Conservation (phyloP, 495 filamentous ascomycete genomes). For the Xylaria curta region DNA sequence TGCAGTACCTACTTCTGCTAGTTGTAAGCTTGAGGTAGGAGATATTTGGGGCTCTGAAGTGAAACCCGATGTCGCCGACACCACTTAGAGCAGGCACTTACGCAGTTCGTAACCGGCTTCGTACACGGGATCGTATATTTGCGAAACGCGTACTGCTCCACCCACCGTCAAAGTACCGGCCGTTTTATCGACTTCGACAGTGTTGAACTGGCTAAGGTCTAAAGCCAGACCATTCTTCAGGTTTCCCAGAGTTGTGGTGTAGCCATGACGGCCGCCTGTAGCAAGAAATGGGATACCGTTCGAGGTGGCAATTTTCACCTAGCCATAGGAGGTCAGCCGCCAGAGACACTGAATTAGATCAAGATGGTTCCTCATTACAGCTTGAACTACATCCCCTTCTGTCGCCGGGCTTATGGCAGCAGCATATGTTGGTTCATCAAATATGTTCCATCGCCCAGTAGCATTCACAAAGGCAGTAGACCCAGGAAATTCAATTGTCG, state of each 20-base stretch:
- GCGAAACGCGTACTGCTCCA: slow-evolving; percentile 19
- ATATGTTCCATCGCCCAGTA: background rate
- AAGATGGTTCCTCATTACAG: background rate
- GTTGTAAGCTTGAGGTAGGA: background rate
- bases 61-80: background rate
- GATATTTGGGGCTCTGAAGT: background rate
- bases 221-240: slow-evolving; percentile 29
- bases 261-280: slow-evolving; percentile 40
- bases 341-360: background rate
- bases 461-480: background rate
- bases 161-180: slow-evolving; percentile 36
- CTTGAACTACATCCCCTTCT: background rate
- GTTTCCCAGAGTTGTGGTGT: slow-evolving; percentile 11
- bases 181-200: slow-evolving; percentile 29
- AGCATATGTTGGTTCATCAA: background rate
- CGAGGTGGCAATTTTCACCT: slow-evolving; percentile 22
- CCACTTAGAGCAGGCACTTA: slow-evolving; percentile 13
- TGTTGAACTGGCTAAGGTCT: slow-evolving; percentile 39
- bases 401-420: background rate
- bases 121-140: slow-evolving; percentile 34
- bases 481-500: background rate
- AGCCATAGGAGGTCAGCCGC: background rate
- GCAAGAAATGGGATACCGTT: slow-evolving; percentile 38
- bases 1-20: background rate
- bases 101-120: slow-evolving; percentile 37